Base-by-base conservation (phyloP, 805 yeast species). In the Kodamaea kaohsiungensis region DNA sequence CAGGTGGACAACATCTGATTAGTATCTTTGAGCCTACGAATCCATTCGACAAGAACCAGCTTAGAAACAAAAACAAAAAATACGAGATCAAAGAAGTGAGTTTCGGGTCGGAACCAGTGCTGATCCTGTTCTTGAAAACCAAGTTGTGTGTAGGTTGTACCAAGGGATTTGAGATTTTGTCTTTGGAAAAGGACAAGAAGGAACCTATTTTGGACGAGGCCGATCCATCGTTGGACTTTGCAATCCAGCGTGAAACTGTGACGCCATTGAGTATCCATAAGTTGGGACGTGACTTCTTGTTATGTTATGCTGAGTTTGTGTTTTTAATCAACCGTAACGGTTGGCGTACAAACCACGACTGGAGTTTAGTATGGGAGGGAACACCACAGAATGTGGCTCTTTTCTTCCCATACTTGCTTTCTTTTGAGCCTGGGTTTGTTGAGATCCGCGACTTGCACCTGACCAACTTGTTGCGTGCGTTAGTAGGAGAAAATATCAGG, bases 301-400 rank as follows among this genome's bases (percentile, higher is more conserved):
- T 95, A 59, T 87, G 92, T 67, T 95, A 93, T 68, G 84, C 96
- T 3, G 97, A 91, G 66, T 91, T 93, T 67, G 93, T 98, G 47
- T 95, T 95, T 70, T 91, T 89, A 71, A 96, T 95, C 61, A 92
- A 95, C 65, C 82, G 88, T 55, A 92, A 92, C 68, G 99, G 99
- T 19, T 95, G 99, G 99, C 82, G 98, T 61, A 87, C 96, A 16
- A 84, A 92, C 58, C 90, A 95, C 45, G 93, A 90, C 50, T 92
- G 97, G 92, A 88, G 92, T 59, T 87, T 95, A 51, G 86, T 88
- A 66, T 95, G 99, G 99, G 98, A 95, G 72, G 98, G 98, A 38
- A 82, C 86, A 50, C 98, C 99, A 5, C 95, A 88, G 65, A 85
- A 87, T 57, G 91, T 95, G 69, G 96, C 98, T 15, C 78, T 95